Percentiles rank a stretch among this genome's conserved stretches.
phyloP scores from a whole-genome alignment of 2,329 filamentous ascomycete species.

The Acephala macrosclerotiorum region DNA sequence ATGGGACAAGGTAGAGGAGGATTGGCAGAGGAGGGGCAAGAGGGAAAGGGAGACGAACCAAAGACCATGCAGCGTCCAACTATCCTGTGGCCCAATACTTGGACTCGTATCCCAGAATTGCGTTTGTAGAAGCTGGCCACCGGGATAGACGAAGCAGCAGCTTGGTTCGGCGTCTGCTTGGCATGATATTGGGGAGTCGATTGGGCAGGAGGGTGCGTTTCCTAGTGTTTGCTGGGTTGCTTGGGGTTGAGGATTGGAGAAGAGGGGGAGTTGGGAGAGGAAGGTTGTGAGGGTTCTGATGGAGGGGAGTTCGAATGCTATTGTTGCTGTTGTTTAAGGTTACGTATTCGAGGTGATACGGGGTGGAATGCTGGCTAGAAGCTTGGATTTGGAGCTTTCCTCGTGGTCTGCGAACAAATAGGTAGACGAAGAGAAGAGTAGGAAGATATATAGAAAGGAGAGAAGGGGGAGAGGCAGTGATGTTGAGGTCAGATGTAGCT shows the following conservation, averaged over 20 bases:
- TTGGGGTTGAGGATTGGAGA: constrained; percentile 12
- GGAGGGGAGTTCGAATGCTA: constrained; percentile 27
- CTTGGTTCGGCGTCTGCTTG: constrained; percentile 68
- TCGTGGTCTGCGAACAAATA: neutral
- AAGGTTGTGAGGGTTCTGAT: constrained; percentile 37
- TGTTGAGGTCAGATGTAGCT: neutral
- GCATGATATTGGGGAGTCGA: constrained; percentile 59
- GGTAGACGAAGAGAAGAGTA: neutral
- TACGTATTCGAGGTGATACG: neutral
- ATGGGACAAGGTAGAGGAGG: too few species aligned
- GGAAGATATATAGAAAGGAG: neutral
- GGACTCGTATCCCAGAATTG: constrained; percentile 81
- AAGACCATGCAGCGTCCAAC: constrained; percentile 79
- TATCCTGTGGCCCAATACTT: constrained; percentile 66
- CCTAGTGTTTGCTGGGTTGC: constrained; percentile 13
- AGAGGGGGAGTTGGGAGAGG: constrained; percentile 37
- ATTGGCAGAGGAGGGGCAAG: neutral
- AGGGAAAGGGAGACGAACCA: constrained; percentile 45
- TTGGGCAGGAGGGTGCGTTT: constrained; percentile 39
- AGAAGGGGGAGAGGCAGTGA: neutral
- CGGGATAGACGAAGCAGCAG: constrained; percentile 79
- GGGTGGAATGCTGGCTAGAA: neutral
- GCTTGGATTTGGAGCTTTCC: neutral
- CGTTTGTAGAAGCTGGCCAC: constrained; percentile 75
- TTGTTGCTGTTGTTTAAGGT: neutral